A percentile compares a stretch with the other conserved stretches of the same genome.
Evolutionary conservation across 2,329 filamentous ascomycete genomes (phyloP).

Genomic region (Sclerotiophoma versabilis): DNA sequence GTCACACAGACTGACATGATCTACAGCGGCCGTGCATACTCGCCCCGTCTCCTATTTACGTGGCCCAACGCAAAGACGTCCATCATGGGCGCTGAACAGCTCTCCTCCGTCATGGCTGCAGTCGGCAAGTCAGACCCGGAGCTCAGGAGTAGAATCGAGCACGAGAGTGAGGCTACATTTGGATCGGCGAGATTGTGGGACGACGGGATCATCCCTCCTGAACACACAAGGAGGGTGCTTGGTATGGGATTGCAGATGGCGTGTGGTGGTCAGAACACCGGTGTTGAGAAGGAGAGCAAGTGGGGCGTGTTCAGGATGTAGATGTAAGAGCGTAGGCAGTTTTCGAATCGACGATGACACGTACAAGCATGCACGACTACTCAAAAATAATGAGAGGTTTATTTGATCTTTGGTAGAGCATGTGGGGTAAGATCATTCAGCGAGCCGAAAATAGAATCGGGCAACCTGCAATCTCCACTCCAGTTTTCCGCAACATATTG

Average conservation of each 20-base stretch:
- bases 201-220: slow-evolving; percentile 59
- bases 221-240: slow-evolving; percentile 57
- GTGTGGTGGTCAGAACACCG: slow-evolving; percentile 48
- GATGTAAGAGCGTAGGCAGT: neutral
- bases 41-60: slow-evolving; percentile 90
- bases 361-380: no score
- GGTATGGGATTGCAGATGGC: slow-evolving; percentile 58
- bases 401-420: neutral
- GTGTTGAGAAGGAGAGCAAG: slow-evolving; percentile 43
- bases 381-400: no score
- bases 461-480: slow-evolving; percentile 2
- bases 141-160: slow-evolving; percentile 83
- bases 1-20: neutral
- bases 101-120: slow-evolving; percentile 91
- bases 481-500: slow-evolving; percentile 6
- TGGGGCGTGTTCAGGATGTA: slow-evolving; percentile 54
- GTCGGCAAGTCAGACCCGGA: slow-evolving; percentile 86
- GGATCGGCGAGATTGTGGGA: slow-evolving; percentile 90
- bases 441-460: neutral
- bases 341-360: no score
- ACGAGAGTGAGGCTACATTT: slow-evolving; percentile 87
- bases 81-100: slow-evolving; percentile 94
- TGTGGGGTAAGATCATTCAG: neutral
- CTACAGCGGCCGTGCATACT: slow-evolving; percentile 81
- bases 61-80: slow-evolving; percentile 97